phyloP scores from a whole-genome alignment of 164 flowering plant genomes.

The Aristolochia fimbriata region DNA sequence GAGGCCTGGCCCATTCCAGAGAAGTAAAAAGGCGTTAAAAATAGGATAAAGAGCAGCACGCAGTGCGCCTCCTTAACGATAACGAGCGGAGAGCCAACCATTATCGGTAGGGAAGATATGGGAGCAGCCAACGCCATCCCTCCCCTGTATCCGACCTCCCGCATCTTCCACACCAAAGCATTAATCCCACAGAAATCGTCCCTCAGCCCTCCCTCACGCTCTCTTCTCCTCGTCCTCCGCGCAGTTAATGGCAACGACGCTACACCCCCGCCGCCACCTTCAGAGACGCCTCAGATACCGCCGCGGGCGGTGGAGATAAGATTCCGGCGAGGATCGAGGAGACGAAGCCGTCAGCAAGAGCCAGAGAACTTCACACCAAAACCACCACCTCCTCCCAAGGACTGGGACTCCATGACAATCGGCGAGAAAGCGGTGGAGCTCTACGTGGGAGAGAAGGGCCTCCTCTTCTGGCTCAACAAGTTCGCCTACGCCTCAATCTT shows the following conservation, averaged over 20 bases:
- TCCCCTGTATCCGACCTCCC: constrained; percentile 4
- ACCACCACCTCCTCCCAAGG: constrained; percentile 29
- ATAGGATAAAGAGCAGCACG: too few species aligned
- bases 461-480: constrained; percentile 87
- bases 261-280: constrained; percentile 13
- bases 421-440: constrained; percentile 64
- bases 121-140: constrained; percentile 10
- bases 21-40: too few species aligned
- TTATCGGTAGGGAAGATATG: constrained; percentile 5
- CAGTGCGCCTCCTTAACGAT: too few species aligned
- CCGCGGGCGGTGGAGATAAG: constrained; percentile 26
- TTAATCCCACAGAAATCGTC: background rate
- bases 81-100: too few species aligned
- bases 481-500: constrained; percentile 88
- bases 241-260: constrained; percentile 7
- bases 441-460: constrained; percentile 75
- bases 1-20: too few species aligned
- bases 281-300: constrained; percentile 13
- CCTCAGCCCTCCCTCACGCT: background rate
- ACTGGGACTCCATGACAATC: constrained; percentile 75
- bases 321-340: constrained; percentile 37
- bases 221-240: constrained; percentile 1
- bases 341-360: constrained; percentile 12
- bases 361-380: constrained; percentile 6
- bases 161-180: constrained; percentile 2